Percentiles rank a stretch among this genome's conserved stretches.
Conservation (phyloP, 139 green algal genomes). For the Ettlia oleoabundans region DNA sequence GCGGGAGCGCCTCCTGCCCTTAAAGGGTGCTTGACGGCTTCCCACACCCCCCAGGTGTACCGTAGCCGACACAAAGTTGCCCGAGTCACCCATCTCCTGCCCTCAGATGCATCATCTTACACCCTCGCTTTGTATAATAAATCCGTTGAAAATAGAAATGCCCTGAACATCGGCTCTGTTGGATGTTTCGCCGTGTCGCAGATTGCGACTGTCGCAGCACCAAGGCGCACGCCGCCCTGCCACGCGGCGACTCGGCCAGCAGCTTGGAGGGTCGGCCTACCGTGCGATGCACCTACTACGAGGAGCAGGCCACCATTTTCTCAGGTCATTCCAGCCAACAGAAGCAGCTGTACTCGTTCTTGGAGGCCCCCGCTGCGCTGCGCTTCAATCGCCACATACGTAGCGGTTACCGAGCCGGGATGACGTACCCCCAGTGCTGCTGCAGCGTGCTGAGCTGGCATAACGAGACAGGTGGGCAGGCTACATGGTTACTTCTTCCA, state of each 20-base stretch:
- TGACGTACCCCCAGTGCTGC: constrained; percentile 40
- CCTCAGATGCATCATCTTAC: too few relatives aligned
- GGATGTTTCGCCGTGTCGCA: neutral
- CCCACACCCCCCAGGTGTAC: too few relatives aligned
- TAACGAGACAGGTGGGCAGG: constrained; percentile 60
- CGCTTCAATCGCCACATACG: constrained; percentile 60
- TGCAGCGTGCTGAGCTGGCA: constrained; percentile 47
- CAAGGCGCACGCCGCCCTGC: neutral
- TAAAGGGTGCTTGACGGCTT: too few relatives aligned
- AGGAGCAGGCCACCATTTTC: neutral
- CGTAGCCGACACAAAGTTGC: too few relatives aligned
- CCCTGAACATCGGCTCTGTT: too few relatives aligned
- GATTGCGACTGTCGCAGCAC: constrained; percentile 31
- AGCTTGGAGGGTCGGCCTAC: neutral
- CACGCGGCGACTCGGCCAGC: neutral
- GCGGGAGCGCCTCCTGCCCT: too few relatives aligned
- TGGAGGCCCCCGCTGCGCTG: constrained; percentile 49
- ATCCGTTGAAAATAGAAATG: neutral
- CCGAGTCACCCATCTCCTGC: too few relatives aligned
- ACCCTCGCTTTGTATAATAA: too few relatives aligned
- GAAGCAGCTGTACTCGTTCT: constrained; percentile 40
- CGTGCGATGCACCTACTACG: constrained; percentile 8
- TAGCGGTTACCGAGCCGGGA: constrained; percentile 51
- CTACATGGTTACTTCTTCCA: too few relatives aligned
- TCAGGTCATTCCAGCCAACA: too few relatives aligned